Evolutionary conservation across 305 asterid genomes (phyloP).

Genomic region (Andrographis paniculata): DNA sequence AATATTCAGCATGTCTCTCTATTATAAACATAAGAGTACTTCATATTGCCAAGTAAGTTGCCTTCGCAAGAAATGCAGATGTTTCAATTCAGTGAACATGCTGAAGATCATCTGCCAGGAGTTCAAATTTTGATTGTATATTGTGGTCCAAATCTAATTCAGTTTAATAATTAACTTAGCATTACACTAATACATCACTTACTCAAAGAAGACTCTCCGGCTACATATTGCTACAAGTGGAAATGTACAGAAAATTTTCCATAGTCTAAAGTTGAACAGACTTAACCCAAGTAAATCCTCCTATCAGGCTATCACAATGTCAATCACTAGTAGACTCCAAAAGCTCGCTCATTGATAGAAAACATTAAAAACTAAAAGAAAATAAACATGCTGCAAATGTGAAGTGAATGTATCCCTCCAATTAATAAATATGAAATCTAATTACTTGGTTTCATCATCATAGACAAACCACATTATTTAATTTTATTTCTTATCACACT

Average conservation of each 20-base stretch:
- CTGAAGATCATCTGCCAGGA: not conserved
- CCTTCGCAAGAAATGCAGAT: not conserved
- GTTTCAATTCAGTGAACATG: too few species aligned
- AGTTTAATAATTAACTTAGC: not conserved
- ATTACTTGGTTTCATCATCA: not conserved
- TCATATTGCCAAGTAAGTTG: not conserved
- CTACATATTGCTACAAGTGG: not conserved
- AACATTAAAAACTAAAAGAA: too few species aligned
- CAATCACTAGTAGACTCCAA: not conserved
- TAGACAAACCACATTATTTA: not conserved
- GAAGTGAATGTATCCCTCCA: not conserved
- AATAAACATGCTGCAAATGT: not conserved
- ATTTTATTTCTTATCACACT: not conserved
- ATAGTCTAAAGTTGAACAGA: not conserved
- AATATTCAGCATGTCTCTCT: not conserved
- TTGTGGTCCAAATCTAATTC: not conserved
- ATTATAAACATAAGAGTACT: not conserved
- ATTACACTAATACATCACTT: not conserved
- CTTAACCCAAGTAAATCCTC: too few species aligned
- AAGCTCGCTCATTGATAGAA: not conserved
- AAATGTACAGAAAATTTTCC: not conserved
- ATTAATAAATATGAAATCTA: not conserved
- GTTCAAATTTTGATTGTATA: too few species aligned
- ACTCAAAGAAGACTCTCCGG: not conserved
- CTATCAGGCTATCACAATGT: not conserved